Evolutionary conservation across 495 filamentous ascomycete genomes (phyloP).

Genomic region (Neurospora tetrasperma): DNA sequence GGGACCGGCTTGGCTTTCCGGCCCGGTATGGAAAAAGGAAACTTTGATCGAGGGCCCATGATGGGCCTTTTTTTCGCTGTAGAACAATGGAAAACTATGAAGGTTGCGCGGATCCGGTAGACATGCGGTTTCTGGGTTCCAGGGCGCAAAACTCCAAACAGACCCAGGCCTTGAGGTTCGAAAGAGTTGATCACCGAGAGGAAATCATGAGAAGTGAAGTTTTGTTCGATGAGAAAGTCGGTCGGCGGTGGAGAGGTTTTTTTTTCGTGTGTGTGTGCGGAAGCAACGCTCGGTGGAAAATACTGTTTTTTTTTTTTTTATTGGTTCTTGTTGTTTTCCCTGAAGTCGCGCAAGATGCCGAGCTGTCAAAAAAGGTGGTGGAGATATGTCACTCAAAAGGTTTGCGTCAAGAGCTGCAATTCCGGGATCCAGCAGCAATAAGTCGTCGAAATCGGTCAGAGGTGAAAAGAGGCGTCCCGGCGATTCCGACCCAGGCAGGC

Average conservation of each 20-base stretch:
- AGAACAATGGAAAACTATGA: background rate
- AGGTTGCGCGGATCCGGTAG: background rate
- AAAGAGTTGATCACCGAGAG: slow-evolving; percentile 10
- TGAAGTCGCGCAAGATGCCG: background rate
- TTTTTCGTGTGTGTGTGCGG: background rate
- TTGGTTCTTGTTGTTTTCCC: no score
- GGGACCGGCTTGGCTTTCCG: slow-evolving; percentile 28
- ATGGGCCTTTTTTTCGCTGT: slow-evolving; percentile 5
- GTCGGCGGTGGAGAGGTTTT: background rate
- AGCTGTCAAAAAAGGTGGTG: background rate
- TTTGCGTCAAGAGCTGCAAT: slow-evolving; percentile 6
- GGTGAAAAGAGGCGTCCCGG: slow-evolving; percentile 4
- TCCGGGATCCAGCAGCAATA: slow-evolving; percentile 15
- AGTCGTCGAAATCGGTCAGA: background rate
- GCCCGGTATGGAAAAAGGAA: slow-evolving; percentile 43
- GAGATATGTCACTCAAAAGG: background rate
- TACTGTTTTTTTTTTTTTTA: background rate
- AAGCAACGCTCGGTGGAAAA: background rate
- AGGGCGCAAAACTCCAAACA: background rate
- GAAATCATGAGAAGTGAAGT: slow-evolving; percentile 5
- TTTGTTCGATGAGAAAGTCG: background rate
- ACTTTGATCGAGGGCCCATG: slow-evolving; percentile 43
- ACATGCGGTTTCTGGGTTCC: background rate
- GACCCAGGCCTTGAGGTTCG: slow-evolving; percentile 1
- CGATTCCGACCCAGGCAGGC: slow-evolving; percentile 3